phyloP scores from a whole-genome alignment of 2,329 filamentous ascomycete genomes.

The Coniochaeta ligniaria region DNA sequence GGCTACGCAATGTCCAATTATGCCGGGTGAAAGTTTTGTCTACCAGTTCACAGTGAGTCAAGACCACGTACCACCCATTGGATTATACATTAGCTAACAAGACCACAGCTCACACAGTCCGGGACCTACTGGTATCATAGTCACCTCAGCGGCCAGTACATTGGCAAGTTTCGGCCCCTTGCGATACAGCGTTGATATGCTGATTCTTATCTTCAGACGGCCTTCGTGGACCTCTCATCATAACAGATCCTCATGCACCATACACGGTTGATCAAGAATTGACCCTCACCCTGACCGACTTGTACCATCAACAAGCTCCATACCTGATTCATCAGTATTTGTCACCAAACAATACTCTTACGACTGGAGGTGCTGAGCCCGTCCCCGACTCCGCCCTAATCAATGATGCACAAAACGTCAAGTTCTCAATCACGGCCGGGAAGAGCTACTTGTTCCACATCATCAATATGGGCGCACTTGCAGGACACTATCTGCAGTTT shows the following conservation, averaged over 20 bases:
- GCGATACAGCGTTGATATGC: too few relatives aligned
- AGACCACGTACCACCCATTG: too few relatives aligned
- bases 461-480: slow-evolving; percentile 70
- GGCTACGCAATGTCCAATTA: slow-evolving; percentile 61
- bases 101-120: slow-evolving; percentile 33
- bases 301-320: slow-evolving; percentile 55
- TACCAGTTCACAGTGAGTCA: slow-evolving; percentile 58
- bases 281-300: slow-evolving; percentile 56
- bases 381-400: slow-evolving; percentile 61
- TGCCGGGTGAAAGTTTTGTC: slow-evolving; percentile 52
- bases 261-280: slow-evolving; percentile 54
- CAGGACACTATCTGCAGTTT: slow-evolving; percentile 56
- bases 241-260: slow-evolving; percentile 55
- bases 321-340: slow-evolving; percentile 38
- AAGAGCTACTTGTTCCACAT: slow-evolving; percentile 67
- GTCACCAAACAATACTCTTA: slow-evolving; percentile 40
- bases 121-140: slow-evolving; percentile 76
- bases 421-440: slow-evolving; percentile 50
- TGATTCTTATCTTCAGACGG: slow-evolving; percentile 31
- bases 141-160: slow-evolving; percentile 58
- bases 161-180: slow-evolving; percentile 23
- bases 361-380: slow-evolving; percentile 42
- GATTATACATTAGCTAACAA: too few relatives aligned
- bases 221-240: slow-evolving; percentile 53
- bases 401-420: slow-evolving; percentile 59